A percentile compares a stretch with the other conserved stretches of the same genome.
These are phyloP conservation scores for Stachybotrys chartarum DNA, from an alignment of 2,329 filamentous ascomycete species.

Conservation along the genomic window DNA sequence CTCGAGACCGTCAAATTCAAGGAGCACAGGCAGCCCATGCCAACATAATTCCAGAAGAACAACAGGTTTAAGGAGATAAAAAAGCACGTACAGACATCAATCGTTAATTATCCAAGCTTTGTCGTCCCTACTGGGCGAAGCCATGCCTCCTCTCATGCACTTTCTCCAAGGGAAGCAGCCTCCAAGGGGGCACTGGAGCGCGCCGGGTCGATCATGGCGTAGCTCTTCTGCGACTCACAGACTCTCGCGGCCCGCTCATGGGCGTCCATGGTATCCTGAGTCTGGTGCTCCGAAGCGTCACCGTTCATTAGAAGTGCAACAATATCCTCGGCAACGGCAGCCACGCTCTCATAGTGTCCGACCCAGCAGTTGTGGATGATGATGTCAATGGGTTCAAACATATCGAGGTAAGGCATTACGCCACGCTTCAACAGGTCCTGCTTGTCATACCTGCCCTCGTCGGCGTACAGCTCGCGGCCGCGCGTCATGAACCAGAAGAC, in stretches of 20 bases:
- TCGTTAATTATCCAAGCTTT: too few species aligned
- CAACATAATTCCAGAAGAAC: too few species aligned
- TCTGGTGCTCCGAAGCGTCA: neutral
- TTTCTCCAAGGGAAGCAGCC: too few species aligned
- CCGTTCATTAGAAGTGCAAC: neutral
- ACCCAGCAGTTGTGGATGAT: constrained; percentile 11
- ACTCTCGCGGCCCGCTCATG: neutral
- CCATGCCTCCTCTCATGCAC: too few species aligned
- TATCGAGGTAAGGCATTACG: constrained; percentile 3
- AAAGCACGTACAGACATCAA: too few species aligned
- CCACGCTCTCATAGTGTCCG: constrained; percentile 2
- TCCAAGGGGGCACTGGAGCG: neutral
- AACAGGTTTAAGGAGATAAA: too few species aligned
- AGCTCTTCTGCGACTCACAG: neutral
- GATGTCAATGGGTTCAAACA: constrained; percentile 6
- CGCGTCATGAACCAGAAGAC: constrained; percentile 12
- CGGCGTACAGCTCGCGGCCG: constrained; percentile 8
- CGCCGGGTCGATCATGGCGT: neutral
- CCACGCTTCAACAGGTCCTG: constrained; percentile 8
- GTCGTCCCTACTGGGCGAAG: too few species aligned
- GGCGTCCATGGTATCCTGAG: neutral
- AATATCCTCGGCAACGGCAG: neutral
- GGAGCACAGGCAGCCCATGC: too few species aligned
- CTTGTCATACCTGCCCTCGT: constrained; percentile 6
- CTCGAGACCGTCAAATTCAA: too few species aligned